phyloP scores from a whole-genome alignment of 177 flowering plant genomes.

The Vitis hybrid region DNA sequence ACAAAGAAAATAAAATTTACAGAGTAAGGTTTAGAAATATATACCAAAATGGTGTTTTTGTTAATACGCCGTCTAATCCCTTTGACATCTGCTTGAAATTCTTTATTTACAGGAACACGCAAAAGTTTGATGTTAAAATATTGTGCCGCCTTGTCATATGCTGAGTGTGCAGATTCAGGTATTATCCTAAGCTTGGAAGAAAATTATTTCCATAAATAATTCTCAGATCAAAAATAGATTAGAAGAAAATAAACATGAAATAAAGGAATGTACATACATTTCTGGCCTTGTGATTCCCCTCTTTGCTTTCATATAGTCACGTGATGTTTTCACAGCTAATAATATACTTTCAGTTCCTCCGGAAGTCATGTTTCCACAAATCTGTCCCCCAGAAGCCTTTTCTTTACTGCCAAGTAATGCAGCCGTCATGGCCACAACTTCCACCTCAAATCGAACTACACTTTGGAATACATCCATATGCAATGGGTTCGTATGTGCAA shows the following conservation, averaged over 20 bases:
- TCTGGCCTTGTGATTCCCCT: conserved; percentile 84
- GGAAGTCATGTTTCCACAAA: conserved; percentile 99
- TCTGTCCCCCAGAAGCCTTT: conserved; percentile 79
- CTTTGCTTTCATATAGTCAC: conserved; percentile 86
- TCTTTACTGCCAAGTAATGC: conserved; percentile 84
- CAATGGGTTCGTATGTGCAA: conserved; percentile 96
- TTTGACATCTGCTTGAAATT: conserved; percentile 79
- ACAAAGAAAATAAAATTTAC: neutral
- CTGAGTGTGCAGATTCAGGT: conserved; percentile 98
- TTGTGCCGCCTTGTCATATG: conserved; percentile 97
- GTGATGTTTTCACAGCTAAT: conserved; percentile 85
- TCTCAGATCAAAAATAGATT: neutral
- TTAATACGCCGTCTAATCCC: conserved; percentile 62
- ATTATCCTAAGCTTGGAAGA: conserved; percentile 59
- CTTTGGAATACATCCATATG: conserved; percentile 95
- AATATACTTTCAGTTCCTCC: conserved; percentile 98
- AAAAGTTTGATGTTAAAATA: conserved; percentile 90
- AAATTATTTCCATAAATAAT: conserved; percentile 7
- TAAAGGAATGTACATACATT: conserved; percentile 48
- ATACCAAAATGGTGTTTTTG: conserved; percentile 84
- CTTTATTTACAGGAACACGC: conserved; percentile 88
- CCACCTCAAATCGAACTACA: conserved; percentile 79
- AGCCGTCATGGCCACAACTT: conserved; percentile 97
- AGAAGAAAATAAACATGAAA: conserved; percentile 3
- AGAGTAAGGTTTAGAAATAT: conserved; percentile 4